A percentile compares a stretch with the other conserved stretches of the same genome.
These are phyloP conservation scores for Elsinoe ampelina DNA, from an alignment of 2,329 filamentous ascomycete genomes.

Conservation along the genomic window DNA sequence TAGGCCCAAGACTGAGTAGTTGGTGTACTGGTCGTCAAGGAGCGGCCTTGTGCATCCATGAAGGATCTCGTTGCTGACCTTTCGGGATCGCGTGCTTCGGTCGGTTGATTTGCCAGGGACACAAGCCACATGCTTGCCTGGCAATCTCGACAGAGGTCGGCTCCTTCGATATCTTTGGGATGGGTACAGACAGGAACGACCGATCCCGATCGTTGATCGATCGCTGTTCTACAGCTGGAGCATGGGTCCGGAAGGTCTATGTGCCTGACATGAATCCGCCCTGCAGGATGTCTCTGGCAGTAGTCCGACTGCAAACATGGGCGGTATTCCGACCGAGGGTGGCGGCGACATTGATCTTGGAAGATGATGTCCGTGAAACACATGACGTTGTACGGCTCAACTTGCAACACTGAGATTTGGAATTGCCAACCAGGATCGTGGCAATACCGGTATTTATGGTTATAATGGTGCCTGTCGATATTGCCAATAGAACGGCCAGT, in stretches of 20 bases:
- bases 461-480: background rate
- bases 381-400: background rate
- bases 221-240: background rate
- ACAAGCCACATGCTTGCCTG: background rate
- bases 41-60: too few relatives aligned
- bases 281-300: background rate
- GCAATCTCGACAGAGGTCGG: background rate
- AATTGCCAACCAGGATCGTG: background rate
- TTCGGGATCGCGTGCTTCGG: too few relatives aligned
- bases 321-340: background rate
- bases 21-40: too few relatives aligned
- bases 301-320: background rate
- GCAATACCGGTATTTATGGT: background rate
- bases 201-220: background rate
- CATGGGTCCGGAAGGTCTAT: background rate
- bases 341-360: background rate
- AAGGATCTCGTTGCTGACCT: too few relatives aligned
- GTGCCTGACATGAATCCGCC: background rate
- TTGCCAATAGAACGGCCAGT: background rate
- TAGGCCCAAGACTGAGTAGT: too few relatives aligned
- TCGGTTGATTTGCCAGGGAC: too few relatives aligned
- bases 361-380: background rate
- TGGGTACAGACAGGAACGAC: background rate
- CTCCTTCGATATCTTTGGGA: background rate
- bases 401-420: background rate